Conservation (phyloP, 2,329 filamentous ascomycete genomes). For the Exophiala xenobiotica region DNA sequence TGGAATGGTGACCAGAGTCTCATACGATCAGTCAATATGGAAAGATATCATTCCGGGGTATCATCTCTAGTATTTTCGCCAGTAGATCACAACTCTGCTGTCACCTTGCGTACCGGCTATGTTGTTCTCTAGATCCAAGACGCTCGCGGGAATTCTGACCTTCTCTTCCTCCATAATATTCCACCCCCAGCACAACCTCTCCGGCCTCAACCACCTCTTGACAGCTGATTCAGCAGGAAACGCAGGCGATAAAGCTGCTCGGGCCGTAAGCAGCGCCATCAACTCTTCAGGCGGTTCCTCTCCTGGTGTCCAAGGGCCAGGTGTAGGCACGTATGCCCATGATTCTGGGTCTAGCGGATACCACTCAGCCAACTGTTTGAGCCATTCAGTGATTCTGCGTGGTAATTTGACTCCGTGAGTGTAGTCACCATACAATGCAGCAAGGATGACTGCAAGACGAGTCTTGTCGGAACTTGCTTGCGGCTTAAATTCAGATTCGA, state of each 20-base stretch:
- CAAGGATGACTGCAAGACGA: conserved; percentile 26
- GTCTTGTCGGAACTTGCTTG: conserved; percentile 16
- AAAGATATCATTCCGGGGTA: background rate
- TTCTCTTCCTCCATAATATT: conserved; percentile 41
- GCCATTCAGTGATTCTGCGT: conserved; percentile 39
- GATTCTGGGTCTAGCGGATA: conserved; percentile 35
- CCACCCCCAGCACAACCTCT: conserved; percentile 44
- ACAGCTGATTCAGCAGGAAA: conserved; percentile 14
- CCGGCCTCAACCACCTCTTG: conserved; percentile 26
- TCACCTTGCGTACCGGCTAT: background rate
- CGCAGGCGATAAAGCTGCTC: conserved; percentile 14
- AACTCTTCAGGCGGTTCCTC: conserved; percentile 27
- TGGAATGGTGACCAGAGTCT: too few relatives aligned
- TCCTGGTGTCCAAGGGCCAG: conserved; percentile 25
- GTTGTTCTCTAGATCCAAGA: conserved; percentile 1
- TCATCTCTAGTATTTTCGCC: conserved; percentile 15
- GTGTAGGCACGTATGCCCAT: conserved; percentile 31
- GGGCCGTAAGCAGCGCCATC: conserved; percentile 23
- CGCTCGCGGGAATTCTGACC: conserved; percentile 20
- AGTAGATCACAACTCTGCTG: conserved; percentile 17
- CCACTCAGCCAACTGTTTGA: conserved; percentile 27
- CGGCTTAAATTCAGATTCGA: background rate
- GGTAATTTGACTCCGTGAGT: conserved; percentile 31
- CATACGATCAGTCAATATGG: conserved; percentile 10
- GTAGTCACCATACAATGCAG: conserved; percentile 26